Percentiles rank a stretch among this genome's conserved stretches.
phyloP scores from a whole-genome alignment of 352 stramenopile genomes.

The Pythium biforme region DNA sequence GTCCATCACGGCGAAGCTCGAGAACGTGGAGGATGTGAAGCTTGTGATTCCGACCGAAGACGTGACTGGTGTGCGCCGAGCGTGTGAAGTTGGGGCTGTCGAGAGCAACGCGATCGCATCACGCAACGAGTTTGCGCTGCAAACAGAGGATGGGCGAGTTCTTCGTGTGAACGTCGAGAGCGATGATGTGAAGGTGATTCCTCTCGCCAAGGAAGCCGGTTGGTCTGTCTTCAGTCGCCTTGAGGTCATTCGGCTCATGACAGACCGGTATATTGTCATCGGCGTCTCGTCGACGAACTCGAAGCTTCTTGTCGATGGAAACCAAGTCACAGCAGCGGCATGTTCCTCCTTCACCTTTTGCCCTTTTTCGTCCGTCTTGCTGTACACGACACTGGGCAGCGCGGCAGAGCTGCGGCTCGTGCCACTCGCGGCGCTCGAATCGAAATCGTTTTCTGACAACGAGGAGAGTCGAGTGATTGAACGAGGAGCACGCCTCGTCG shows the following conservation, averaged over 20 bases:
- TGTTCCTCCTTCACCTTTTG: slow-evolving; percentile 68
- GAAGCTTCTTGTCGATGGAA: slow-evolving; percentile 53
- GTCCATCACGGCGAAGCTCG: not conserved
- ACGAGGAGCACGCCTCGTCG: slow-evolving; percentile 60
- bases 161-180: slow-evolving; percentile 4
- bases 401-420: slow-evolving; percentile 57
- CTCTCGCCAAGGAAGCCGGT: not conserved
- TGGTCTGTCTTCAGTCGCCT: slow-evolving; percentile 38
- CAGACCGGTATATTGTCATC: slow-evolving; percentile 30
- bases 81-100: slow-evolving; percentile 6
- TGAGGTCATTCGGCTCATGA: slow-evolving; percentile 21
- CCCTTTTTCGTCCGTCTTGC: slow-evolving; percentile 36
- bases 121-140: slow-evolving; percentile 18
- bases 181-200: slow-evolving; percentile 3
- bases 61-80: slow-evolving; percentile 15
- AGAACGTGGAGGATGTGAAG: not conserved
- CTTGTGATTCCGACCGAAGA: slow-evolving; percentile 19
- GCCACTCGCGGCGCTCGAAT: slow-evolving; percentile 29
- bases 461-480: slow-evolving; percentile 48
- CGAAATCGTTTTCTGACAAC: slow-evolving; percentile 8
- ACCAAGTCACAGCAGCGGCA: slow-evolving; percentile 35
- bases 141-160: slow-evolving; percentile 42
- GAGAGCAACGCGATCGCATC: not conserved
- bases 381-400: slow-evolving; percentile 67
- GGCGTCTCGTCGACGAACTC: slow-evolving; percentile 39